Percentiles rank a stretch among this genome's conserved stretches.
Conservation (phyloP, 345 rosid genomes). For the Sonneratia caseolaris region DNA sequence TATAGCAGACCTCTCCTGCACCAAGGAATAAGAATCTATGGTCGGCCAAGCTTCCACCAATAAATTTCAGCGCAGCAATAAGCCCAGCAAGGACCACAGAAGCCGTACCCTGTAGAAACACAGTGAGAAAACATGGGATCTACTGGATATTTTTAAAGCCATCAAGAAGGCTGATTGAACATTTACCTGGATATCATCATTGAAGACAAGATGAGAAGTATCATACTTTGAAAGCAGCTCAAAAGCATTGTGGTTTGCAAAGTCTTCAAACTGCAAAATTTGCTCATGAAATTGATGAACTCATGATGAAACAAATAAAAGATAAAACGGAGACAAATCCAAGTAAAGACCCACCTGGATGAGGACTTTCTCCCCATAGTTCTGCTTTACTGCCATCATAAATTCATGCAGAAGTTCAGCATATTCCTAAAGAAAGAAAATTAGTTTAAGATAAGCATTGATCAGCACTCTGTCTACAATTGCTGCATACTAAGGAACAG, state of each 20-base stretch:
- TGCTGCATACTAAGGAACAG: neutral
- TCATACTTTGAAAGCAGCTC: conserved; percentile 77
- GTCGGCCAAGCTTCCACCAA: conserved; percentile 72
- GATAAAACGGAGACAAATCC: neutral
- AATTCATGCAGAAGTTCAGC: conserved; percentile 79
- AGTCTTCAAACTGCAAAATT: conserved; percentile 81
- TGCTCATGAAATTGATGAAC: conserved; percentile 1
- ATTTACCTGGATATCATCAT: conserved; percentile 91
- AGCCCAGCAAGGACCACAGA: conserved; percentile 99
- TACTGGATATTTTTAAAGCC: neutral
- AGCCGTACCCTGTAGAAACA: conserved; percentile 72
- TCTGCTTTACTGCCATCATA: conserved; percentile 92
- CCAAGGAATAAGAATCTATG: conserved; percentile 88
- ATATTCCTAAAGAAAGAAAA: conserved; percentile 49
- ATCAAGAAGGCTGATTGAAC: neutral
- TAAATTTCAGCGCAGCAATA: conserved; percentile 61
- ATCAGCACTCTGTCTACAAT: neutral
- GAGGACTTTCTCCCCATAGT: conserved; percentile 86
- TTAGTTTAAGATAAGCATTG: neutral
- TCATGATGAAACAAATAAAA: neutral
- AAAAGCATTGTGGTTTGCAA: conserved; percentile 96
- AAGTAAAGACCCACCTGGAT: conserved; percentile 45
- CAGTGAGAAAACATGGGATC: conserved; percentile 11
- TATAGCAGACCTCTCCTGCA: conserved; percentile 76
- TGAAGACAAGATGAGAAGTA: conserved; percentile 90